Base-by-base conservation (phyloP, 108 stramenopile species). In the Parmales sp. region DNA sequence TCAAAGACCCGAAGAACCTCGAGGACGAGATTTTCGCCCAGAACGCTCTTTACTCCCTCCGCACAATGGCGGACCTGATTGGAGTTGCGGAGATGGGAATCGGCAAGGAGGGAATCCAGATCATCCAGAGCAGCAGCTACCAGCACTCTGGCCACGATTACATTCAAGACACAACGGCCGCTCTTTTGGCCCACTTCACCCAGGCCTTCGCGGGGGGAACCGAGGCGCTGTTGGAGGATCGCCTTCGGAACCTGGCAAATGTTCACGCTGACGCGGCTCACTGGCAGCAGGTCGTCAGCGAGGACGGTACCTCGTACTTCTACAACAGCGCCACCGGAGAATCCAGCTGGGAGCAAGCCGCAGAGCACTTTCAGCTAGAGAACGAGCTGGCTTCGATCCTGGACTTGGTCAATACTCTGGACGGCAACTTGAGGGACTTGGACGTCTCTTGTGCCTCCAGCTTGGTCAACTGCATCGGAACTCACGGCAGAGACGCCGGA, bases 21-120 rank as follows among this genome's bases (percentile, higher is more conserved):
- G 25, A 5, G 36, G 69, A 69, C 51, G 69, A 69, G 48, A 29
- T 41, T 29, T 71, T 71, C 37, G 63, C 28, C 29, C 70, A 71
- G 70, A 71, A 64, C 22, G 70, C 63, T 26, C 19, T 64, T 6
- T 71, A 71, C 38, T 36, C 29, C 2, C 18, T 71, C 16, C 0
- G 18, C 37, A 20, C 25, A 8, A 48, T 71, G 64, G 19, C 41
- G 2, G 70, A 71, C 7, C 29, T 13, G 31, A 60, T 60, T 16
- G 70, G 70, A 31, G 65, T 64, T 3, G 39, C 20, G 25, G 41
- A 60, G 39, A 48, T 64, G 48, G 36, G 29, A 20, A 13, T 71
- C 34, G 20, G 34, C 23, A 64, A 64, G 41, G 70, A 71, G 28
- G 46, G 43, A 31, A 64, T 64, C 37, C 37, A 45, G 1, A 26